phyloP scores from a whole-genome alignment of 805 yeast genomes.

The Suhomyces faveliae region DNA sequence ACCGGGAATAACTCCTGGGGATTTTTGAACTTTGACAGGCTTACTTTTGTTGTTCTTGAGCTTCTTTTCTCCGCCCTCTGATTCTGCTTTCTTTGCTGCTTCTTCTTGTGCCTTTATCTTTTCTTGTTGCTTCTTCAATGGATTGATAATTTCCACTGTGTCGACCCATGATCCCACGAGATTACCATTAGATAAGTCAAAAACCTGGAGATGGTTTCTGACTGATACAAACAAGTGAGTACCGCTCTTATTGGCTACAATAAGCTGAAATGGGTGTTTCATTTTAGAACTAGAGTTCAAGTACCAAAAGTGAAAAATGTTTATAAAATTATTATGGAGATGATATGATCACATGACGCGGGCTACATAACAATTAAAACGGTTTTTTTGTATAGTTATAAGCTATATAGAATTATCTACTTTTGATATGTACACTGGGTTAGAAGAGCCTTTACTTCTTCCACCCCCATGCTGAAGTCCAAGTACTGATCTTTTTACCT shows the following conservation, averaged over 20 bases:
- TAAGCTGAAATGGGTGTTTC: conserved; percentile 72
- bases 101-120: conserved; percentile 22
- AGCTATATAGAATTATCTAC: neutral
- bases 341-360: conserved; percentile 5
- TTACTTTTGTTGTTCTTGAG: conserved; percentile 27
- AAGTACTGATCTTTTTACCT: conserved; percentile 6
- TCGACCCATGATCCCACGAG: conserved; percentile 65
- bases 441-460: conserved; percentile 12
- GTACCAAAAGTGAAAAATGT: neutral
- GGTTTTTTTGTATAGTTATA: neutral
- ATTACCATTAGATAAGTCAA: conserved; percentile 37
- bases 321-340: neutral
- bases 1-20: conserved; percentile 65
- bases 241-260: conserved; percentile 46
- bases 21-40: conserved; percentile 42
- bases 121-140: conserved; percentile 38
- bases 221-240: conserved; percentile 53
- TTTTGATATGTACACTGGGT: no score
- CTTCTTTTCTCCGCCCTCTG: conserved; percentile 23
- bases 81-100: conserved; percentile 14
- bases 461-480: conserved; percentile 15
- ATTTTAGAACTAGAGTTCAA: conserved; percentile 21
- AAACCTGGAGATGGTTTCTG: conserved; percentile 59
- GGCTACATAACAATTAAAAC: neutral
- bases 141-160: conserved; percentile 46